Evolutionary conservation across 2,329 filamentous ascomycete genomes (phyloP), one percentile per base, ranked within the genome.

Genomic region (Cladophialophora bantiana): DNA sequence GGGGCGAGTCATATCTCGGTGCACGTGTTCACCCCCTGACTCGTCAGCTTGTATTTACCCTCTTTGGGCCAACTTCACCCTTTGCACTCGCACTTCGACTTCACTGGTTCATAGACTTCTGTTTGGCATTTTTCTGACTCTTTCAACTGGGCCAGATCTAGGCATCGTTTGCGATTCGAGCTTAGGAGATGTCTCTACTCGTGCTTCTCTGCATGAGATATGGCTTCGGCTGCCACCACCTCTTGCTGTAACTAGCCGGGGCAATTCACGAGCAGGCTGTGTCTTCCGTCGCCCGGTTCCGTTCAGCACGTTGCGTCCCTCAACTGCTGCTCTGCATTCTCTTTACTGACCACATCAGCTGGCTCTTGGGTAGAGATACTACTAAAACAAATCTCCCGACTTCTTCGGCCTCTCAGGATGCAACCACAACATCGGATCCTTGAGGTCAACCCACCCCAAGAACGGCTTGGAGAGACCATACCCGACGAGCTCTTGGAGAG

Each of bases 401-500:
- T 54, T 61, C 63, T 54, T 57, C 18, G 56, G 48, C 40, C 63
- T 55, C 7, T 65, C 57, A 13, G 65, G 65, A 65, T 67, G 65
- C 36, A 67, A 55, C 60, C 56, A 62, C 62, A 65, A 20, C 65
- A 67, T 67, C 5, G 72, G 72, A 38, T 68, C 64, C 26, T 70
- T 65, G 12, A 71, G 59, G 32, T 71, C 60, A 6, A 71, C 62
- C 69, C 69, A 71, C 1, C 69, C 68, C 26, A 70, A 54, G 48
- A 70, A 70, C 7, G 69, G 69, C 38, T 62, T 66, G 36, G 67
- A 71, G 34, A 74, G 55, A 6, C 64, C 63, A 58, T 75, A 75
- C n/a, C 73, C 73, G 15, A 73, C 68, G 18, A 71, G 42, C 67
- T 72, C 69, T 38, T 70, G 73, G 38, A 73, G 59, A 35, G 66